Conservation (phyloP, 2,329 filamentous ascomycete genomes). For the Cladophialophora psammophila region DNA sequence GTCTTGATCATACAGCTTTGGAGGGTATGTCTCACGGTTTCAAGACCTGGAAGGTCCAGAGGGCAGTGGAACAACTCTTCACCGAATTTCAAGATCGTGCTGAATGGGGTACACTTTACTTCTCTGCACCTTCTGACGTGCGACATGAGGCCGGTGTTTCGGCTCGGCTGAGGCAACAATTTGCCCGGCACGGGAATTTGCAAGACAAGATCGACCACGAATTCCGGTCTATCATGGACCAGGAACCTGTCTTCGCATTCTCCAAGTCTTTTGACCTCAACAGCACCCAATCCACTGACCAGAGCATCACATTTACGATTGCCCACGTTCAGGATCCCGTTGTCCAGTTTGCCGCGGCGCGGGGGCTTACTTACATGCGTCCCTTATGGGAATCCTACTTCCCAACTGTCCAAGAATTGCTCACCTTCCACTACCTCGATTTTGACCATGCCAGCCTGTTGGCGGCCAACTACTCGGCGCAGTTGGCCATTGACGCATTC, state of each 20-base stretch:
- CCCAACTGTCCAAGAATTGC: constrained; percentile 64
- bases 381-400: constrained; percentile 84
- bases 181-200: constrained; percentile 71
- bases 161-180: constrained; percentile 68
- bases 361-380: constrained; percentile 78
- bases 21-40: constrained; percentile 50
- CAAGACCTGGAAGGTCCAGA: constrained; percentile 53
- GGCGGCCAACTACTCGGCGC: constrained; percentile 75
- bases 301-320: constrained; percentile 74
- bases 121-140: constrained; percentile 73
- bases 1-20: constrained; percentile 58
- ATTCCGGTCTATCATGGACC: constrained; percentile 75
- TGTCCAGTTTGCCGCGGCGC: constrained; percentile 77
- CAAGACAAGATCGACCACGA: constrained; percentile 70
- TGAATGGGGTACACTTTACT: constrained; percentile 84
- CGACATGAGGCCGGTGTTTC: constrained; percentile 76
- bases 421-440: constrained; percentile 79
- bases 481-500: constrained; percentile 74
- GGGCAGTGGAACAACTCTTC: constrained; percentile 67
- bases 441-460: constrained; percentile 69
- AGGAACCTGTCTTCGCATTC: constrained; percentile 84
- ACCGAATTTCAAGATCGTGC: constrained; percentile 76
- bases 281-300: constrained; percentile 42
- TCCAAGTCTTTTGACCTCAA: constrained; percentile 68
- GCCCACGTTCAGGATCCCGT: constrained; percentile 79